phyloP scores from a whole-genome alignment of 2,329 filamentous ascomycete genomes.

The Dothideomycetes sp. region DNA sequence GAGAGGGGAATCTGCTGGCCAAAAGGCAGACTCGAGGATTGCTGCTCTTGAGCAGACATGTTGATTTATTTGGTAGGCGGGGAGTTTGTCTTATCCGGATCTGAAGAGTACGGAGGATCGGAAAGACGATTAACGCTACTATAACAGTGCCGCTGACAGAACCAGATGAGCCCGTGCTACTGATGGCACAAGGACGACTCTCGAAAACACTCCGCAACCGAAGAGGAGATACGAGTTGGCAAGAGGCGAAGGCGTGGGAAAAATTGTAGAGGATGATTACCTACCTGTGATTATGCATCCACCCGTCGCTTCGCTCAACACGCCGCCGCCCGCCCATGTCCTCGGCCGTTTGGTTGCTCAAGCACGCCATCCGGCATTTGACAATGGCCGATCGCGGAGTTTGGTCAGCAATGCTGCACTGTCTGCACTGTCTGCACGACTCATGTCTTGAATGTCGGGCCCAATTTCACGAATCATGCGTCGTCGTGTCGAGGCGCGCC shows the following conservation, averaged over 20 bases:
- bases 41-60: slow-evolving; percentile 10
- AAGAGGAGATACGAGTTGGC: background rate
- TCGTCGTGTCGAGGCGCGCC: too few species aligned
- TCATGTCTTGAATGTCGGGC: too few species aligned
- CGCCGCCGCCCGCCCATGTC: too few species aligned
- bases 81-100: background rate
- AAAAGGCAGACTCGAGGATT: slow-evolving; percentile 44
- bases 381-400: background rate
- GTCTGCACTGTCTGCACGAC: too few species aligned
- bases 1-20: slow-evolving; percentile 43
- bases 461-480: too few species aligned
- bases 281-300: too few species aligned
- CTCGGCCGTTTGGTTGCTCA: background rate
- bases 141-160: slow-evolving; percentile 4
- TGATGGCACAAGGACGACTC: slow-evolving; percentile 7
- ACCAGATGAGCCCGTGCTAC: slow-evolving; percentile 2
- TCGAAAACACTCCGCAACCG: slow-evolving; percentile 5
- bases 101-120: background rate
- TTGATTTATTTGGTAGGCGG: too few species aligned
- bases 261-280: background rate
- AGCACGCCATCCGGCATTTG: background rate
- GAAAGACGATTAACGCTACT: background rate
- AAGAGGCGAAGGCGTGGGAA: slow-evolving; percentile 4
- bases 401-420: too few species aligned
- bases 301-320: background rate